Evolutionary conservation across 139 green algal species (phyloP).

Genomic region (Gonium pectorale): DNA sequence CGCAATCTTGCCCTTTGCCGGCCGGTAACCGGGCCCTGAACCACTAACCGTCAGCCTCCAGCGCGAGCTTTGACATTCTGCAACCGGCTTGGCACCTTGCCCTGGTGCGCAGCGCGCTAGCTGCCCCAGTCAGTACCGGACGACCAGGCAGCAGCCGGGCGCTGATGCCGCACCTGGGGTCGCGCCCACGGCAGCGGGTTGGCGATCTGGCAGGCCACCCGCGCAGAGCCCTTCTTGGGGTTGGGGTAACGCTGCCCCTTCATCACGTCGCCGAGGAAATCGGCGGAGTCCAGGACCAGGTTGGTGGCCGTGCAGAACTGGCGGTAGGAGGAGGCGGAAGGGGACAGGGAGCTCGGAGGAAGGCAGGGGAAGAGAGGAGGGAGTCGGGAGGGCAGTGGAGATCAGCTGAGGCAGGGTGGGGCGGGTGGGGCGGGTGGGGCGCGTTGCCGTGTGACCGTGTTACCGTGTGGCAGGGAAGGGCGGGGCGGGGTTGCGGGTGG

Average conservation of each 20-base stretch:
- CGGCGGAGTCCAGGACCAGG: constrained; percentile 9
- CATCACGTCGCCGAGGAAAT: constrained; percentile 33
- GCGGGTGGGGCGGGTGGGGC: too few species aligned
- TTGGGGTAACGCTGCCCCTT: not conserved
- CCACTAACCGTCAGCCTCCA: too few species aligned
- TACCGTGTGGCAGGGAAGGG: not conserved
- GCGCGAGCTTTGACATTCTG: too few species aligned
- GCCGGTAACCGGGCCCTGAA: too few species aligned
- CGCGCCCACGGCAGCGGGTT: not conserved
- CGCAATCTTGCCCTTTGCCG: too few species aligned
- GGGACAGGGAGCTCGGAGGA: not conserved
- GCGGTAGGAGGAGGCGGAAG: too few species aligned
- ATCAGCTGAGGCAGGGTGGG: not conserved
- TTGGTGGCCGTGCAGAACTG: constrained; percentile 41
- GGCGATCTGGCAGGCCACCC: not conserved
- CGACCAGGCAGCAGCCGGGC: not conserved
- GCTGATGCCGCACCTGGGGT: not conserved
- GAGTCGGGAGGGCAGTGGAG: not conserved
- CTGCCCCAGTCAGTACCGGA: too few species aligned
- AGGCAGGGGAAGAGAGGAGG: not conserved
- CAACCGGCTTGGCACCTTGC: too few species aligned
- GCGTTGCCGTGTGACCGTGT: not conserved
- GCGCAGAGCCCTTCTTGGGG: constrained; percentile 4
- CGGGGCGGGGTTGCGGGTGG: not conserved
- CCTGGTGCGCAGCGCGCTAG: too few species aligned